Base-by-base conservation (phyloP, 192 early-diverging fungal genomes). In the Podila epigama region DNA sequence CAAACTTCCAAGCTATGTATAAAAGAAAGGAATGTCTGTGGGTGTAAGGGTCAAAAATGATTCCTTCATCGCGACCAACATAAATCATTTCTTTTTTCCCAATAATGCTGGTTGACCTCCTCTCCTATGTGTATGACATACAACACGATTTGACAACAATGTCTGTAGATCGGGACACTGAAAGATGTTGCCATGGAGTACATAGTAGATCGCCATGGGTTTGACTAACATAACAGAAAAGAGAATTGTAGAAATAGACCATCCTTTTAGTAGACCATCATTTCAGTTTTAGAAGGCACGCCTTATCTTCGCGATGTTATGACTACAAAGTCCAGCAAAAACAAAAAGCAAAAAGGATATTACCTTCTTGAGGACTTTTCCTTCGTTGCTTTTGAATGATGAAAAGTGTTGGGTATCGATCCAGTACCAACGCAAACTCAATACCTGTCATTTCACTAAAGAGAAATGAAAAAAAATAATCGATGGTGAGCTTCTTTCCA, bases 141-240 rank as follows among this genome's bases (percentile, higher is more conserved):
- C 84, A 68, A 94, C 70, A 1, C 92, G 81, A 51, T 87, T 89
- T 2, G 87, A 86, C 33, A 94, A 79, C 20, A 94, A 82, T 0
- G 91, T 90, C 41, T 92, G 86, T 16, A 94, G 71, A 18, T 86
- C 84, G 3, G 92, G 92, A 34, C 90, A 88, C 70, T 92, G 89
- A 62, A 90, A 94, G 8, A 92, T 84, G 52, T 91, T 91, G 3
- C 89, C 88, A 31, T 90, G 86, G 37, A 86, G 70, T 16, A 94
- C 87, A 63, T 94, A 94, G 77, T 90, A 90, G 16, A 84, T 85
- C 13, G 86, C 84, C 36, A 89, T 75, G 2, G 87, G 87, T 10
- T 63, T 85, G 13, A 86, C 87, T 87, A 48, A 2, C 35, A 22
- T 39, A 44, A 18, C 3, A 39, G 57, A 15, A 41, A 20, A 50